Conservation (phyloP, 371 early-diverging fungal genomes). For the Mortierella sp. region DNA sequence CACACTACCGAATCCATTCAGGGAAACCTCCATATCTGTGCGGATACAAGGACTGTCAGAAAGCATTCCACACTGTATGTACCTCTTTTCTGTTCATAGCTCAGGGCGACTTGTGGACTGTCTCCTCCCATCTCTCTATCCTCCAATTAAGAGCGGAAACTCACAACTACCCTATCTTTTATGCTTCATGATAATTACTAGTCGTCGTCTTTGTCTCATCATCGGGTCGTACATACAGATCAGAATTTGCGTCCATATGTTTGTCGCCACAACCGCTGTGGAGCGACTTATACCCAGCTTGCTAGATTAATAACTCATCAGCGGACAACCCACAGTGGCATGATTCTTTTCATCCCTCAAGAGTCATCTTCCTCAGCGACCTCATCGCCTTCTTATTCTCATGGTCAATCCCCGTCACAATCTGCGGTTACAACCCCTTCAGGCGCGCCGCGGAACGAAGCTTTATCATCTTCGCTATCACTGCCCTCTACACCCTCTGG, state of each 20-base stretch:
- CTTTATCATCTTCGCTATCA: neutral
- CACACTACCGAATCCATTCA: constrained; percentile 51
- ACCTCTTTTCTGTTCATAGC: neutral
- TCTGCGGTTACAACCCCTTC: constrained; percentile 4
- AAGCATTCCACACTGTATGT: constrained; percentile 54
- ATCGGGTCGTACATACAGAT: constrained; percentile 56
- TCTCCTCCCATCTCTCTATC: neutral
- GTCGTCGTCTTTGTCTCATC: constrained; percentile 56
- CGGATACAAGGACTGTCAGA: constrained; percentile 56
- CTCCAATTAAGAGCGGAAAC: neutral
- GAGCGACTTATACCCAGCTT: constrained; percentile 57
- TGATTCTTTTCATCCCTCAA: constrained; percentile 57
- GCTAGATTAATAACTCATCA: constrained; percentile 55
- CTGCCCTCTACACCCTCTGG: constrained; percentile 11
- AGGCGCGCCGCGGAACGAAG: constrained; percentile 4
- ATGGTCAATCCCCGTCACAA: constrained; percentile 1
- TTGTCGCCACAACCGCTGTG: constrained; percentile 56
- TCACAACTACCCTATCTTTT: neutral
- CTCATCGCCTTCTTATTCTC: constrained; percentile 17
- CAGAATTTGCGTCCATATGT: constrained; percentile 51
- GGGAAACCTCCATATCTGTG: constrained; percentile 56
- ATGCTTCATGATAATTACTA: neutral
- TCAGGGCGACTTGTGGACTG: neutral
- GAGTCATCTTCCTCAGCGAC: constrained; percentile 33
- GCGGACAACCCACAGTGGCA: constrained; percentile 53